Evolutionary conservation across 441 rosid species (phyloP).

Genomic region (Pelargonium fulgidum): DNA sequence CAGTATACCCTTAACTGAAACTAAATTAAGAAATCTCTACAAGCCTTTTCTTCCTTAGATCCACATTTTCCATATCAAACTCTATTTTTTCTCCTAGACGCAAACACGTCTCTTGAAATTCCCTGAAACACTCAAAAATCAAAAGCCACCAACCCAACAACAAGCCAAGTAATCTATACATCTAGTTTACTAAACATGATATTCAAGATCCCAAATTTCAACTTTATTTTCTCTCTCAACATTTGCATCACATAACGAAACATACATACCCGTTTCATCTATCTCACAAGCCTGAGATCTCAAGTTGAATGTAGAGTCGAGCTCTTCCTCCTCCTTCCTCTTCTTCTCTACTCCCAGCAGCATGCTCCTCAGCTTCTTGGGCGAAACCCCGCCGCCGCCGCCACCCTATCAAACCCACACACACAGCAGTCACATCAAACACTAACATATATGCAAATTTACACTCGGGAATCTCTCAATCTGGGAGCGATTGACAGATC

Average conservation of each 20-base stretch:
- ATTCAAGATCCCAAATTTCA: slow-evolving; percentile 7
- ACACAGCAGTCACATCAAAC: neutral
- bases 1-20: too few relatives aligned
- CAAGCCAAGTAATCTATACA: neutral
- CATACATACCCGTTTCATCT: neutral
- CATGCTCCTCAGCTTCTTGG: slow-evolving; percentile 65
- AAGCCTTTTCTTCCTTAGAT: too few relatives aligned
- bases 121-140: neutral
- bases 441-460: neutral
- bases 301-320: slow-evolving; percentile 4
- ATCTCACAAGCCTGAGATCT: slow-evolving; percentile 7
- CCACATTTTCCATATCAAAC: too few relatives aligned
- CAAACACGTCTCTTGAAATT: neutral
- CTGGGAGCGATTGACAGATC: neutral
- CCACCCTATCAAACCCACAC: slow-evolving; percentile 13
- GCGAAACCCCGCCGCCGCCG: slow-evolving; percentile 58
- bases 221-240: neutral
- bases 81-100: too few relatives aligned
- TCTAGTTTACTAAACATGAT: neutral
- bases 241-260: neutral
- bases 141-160: neutral
- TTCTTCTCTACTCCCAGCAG: slow-evolving; percentile 55
- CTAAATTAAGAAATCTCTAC: too few relatives aligned
- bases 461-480: neutral
- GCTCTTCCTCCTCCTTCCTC: slow-evolving; percentile 25